Percentiles rank a stretch among this genome's conserved stretches.
Conservation (phyloP, 768 basidiomycete genomes). For the Leccinum longicurvipes region DNA sequence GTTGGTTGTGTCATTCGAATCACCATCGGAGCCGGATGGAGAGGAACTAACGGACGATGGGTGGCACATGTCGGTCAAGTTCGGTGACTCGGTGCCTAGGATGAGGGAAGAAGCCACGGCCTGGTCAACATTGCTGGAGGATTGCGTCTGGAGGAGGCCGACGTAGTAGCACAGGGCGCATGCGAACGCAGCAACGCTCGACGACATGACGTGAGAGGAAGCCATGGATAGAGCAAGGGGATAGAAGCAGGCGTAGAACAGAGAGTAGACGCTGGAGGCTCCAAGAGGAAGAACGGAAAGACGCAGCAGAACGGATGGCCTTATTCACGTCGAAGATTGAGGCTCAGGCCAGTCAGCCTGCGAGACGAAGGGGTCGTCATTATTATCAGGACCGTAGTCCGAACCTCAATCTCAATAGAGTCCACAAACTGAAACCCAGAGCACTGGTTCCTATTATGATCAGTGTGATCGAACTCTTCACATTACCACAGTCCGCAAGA, state of each 20-base stretch:
- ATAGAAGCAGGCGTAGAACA: not conserved
- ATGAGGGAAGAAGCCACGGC: not conserved
- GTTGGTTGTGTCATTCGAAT: not conserved
- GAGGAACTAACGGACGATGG: not conserved
- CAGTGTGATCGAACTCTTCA: not conserved
- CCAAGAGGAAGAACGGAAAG: not conserved
- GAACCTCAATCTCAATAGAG: not conserved
- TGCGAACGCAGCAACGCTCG: not conserved
- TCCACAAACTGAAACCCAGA: not conserved
- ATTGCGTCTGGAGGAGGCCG: not conserved
- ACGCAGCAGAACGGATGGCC: not conserved
- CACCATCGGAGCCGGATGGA: not conserved
- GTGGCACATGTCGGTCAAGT: not conserved
- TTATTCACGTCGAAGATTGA: not conserved
- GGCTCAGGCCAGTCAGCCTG: not conserved
- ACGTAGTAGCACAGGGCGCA: not conserved
- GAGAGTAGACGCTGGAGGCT: not conserved
- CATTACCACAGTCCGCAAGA: not conserved
- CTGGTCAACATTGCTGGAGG: not conserved
- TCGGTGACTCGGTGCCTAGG: not conserved
- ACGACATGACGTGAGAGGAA: not conserved
- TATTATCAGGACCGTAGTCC: not conserved
- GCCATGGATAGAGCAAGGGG: slow-evolving; percentile 4
- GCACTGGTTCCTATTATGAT: not conserved
- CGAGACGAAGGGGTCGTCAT: not conserved